These are phyloP conservation scores for Hypholoma sublateritium DNA, from an alignment of 768 basidiomycete species.

Conservation along the genomic window DNA sequence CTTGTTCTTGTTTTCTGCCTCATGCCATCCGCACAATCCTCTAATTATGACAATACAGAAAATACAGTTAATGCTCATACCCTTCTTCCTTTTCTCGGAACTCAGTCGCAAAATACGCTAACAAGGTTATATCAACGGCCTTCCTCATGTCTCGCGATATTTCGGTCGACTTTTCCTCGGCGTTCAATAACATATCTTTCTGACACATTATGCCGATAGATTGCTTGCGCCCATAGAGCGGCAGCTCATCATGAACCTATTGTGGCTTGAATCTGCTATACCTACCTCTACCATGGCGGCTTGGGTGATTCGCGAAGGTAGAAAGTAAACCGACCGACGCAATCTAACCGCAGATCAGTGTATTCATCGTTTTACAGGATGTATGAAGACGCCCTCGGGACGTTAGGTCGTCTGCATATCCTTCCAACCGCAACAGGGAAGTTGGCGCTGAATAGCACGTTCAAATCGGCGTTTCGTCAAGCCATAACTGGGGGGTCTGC, in stretches of 20 bases:
- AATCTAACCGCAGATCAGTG: conserved; percentile 1
- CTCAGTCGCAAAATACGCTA: conserved; percentile 75
- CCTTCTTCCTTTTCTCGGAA: conserved; percentile 76
- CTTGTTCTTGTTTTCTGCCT: conserved; percentile 5
- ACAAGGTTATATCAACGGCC: conserved; percentile 82
- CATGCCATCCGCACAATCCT: conserved; percentile 27
- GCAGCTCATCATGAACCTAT: conserved; percentile 82
- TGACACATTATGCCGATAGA: conserved; percentile 37
- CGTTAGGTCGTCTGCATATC: conserved; percentile 70
- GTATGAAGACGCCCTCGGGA: conserved; percentile 68
- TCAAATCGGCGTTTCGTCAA: conserved; percentile 77
- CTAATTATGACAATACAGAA: conserved; percentile 27
- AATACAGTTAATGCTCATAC: conserved; percentile 50
- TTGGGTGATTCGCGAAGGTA: conserved; percentile 76
- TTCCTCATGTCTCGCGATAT: conserved; percentile 87
- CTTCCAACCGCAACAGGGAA: conserved; percentile 59
- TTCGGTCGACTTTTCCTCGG: conserved; percentile 56
- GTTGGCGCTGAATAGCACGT: conserved; percentile 67
- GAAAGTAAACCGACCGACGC: conserved; percentile 49
- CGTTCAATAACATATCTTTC: conserved; percentile 15
- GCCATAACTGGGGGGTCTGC: conserved; percentile 87
- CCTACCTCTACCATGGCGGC: conserved; percentile 64
- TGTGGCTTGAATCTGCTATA: conserved; percentile 85
- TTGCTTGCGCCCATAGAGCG: conserved; percentile 77
- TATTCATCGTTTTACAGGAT: conserved; percentile 42